A percentile compares a stretch with the other conserved stretches of the same genome.
phyloP scores from a whole-genome alignment of 345 rosid genomes.

The Salix exigua region DNA sequence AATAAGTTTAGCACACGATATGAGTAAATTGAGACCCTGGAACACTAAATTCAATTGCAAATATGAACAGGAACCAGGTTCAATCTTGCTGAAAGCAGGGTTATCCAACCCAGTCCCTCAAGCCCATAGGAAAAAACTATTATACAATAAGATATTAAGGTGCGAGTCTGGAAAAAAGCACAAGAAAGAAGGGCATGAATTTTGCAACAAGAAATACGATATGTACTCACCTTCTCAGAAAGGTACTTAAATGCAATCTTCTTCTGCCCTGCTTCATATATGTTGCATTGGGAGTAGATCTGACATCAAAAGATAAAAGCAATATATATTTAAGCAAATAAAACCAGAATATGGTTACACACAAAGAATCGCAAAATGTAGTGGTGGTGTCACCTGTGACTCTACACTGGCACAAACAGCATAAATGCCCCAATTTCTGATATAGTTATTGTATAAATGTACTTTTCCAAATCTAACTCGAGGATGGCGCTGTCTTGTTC shows the following conservation, averaged over 20 bases:
- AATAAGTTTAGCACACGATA: background rate
- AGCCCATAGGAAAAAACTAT: background rate
- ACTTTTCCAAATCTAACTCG: conserved; percentile 86
- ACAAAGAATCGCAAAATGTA: background rate
- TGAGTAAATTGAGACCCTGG: background rate
- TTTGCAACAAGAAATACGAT: background rate
- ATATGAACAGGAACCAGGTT: background rate
- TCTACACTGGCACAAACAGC: conserved; percentile 95
- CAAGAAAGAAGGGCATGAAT: background rate
- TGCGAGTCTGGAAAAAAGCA: background rate
- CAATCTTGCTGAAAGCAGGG: background rate
- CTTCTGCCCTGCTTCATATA: conserved; percentile 91
- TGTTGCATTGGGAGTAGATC: conserved; percentile 91
- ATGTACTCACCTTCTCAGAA: conserved; percentile 58
- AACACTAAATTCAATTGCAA: background rate
- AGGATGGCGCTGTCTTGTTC: conserved; percentile 88
- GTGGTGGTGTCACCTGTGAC: conserved; percentile 55
- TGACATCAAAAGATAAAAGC: conserved; percentile 18
- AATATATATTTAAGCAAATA: background rate
- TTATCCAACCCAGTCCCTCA: background rate
- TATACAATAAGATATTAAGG: background rate
- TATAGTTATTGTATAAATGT: conserved; percentile 83
- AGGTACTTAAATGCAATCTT: conserved; percentile 83
- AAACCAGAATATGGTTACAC: background rate
- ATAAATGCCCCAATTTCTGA: conserved; percentile 84